Conservation (phyloP, 495 filamentous ascomycete genomes). For the Darksidea phi region DNA sequence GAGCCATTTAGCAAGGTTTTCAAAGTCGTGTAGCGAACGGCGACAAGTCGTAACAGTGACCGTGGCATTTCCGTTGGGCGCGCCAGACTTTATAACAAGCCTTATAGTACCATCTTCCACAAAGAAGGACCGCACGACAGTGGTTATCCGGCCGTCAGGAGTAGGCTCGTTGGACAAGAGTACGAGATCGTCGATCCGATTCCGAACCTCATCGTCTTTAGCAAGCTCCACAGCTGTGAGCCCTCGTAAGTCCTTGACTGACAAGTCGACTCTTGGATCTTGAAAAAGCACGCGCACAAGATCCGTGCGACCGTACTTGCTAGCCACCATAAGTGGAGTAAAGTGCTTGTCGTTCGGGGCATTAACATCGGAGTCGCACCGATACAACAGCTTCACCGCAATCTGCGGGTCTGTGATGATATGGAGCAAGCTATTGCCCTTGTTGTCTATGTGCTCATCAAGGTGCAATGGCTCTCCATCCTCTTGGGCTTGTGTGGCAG, state of each 20-base stretch:
- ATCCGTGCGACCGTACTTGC: constrained; percentile 94
- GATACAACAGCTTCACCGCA: constrained; percentile 68
- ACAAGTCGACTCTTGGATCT: constrained; percentile 81
- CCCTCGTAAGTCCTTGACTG: constrained; percentile 80
- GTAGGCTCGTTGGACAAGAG: constrained; percentile 72
- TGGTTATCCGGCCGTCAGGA: constrained; percentile 78
- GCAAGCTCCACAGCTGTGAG: constrained; percentile 94
- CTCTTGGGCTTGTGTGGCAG: constrained; percentile 70
- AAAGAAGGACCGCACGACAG: constrained; percentile 94
- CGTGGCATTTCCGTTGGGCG: constrained; percentile 61
- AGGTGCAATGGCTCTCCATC: constrained; percentile 80
- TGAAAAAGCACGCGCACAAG: constrained; percentile 85
- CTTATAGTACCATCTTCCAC: constrained; percentile 95
- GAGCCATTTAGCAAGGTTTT: constrained; percentile 84
- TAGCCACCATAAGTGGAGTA: constrained; percentile 97
- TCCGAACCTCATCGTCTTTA: constrained; percentile 96
- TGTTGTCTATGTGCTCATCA: constrained; percentile 87
- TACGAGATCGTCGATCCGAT: constrained; percentile 90
- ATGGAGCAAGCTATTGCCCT: constrained; percentile 91
- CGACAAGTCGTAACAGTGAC: constrained; percentile 93
- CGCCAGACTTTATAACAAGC: constrained; percentile 90
- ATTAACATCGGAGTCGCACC: constrained; percentile 91
- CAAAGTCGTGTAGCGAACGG: constrained; percentile 86
- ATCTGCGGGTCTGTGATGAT: constrained; percentile 84
- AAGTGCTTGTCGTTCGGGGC: constrained; percentile 94